Evolutionary conservation across 176 grass and related monocot species (phyloP).

Genomic region (Tillandsia leiboldiana): DNA sequence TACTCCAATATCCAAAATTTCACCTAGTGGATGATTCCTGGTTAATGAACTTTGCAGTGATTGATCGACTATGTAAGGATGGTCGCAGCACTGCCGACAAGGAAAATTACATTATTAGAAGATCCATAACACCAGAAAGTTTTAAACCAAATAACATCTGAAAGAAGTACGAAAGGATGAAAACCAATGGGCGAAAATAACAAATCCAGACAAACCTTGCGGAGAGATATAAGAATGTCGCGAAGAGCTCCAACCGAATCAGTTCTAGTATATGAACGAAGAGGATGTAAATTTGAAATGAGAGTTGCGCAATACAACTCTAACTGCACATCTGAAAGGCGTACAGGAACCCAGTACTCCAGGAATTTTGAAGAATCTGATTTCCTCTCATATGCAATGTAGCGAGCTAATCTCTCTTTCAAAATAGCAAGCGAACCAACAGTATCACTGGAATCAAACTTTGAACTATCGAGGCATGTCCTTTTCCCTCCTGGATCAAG

Average conservation of each 20-base stretch:
- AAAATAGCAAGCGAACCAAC: constrained; percentile 32
- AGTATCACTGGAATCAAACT: constrained; percentile 33
- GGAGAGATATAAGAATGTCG: constrained; percentile 58
- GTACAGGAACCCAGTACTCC: constrained; percentile 84
- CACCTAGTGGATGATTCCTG: constrained; percentile 35
- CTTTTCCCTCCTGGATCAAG: constrained; percentile 38
- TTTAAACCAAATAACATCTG: not conserved
- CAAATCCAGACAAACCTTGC: constrained; percentile 50
- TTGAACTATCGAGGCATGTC: constrained; percentile 15
- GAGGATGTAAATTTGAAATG: constrained; percentile 56
- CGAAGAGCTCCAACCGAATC: constrained; percentile 74
- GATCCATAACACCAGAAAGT: constrained; percentile 1
- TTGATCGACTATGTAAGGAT: constrained; percentile 86
- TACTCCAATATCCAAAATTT: constrained; percentile 77
- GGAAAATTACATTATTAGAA: constrained; percentile 24
- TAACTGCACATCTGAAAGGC: constrained; percentile 70
- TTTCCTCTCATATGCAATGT: constrained; percentile 59
- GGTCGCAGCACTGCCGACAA: constrained; percentile 79
- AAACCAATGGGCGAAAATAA: not conserved
- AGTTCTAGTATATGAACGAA: constrained; percentile 67
- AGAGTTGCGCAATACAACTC: constrained; percentile 74
- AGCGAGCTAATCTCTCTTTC: constrained; percentile 45
- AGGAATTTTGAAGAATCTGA: constrained; percentile 57
- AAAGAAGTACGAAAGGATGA: too few species aligned
- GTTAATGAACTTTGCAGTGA: constrained; percentile 53